These are phyloP conservation scores for Teratosphaeria nubilosa DNA, from an alignment of 2,329 filamentous ascomycete genomes.

Conservation along the genomic window DNA sequence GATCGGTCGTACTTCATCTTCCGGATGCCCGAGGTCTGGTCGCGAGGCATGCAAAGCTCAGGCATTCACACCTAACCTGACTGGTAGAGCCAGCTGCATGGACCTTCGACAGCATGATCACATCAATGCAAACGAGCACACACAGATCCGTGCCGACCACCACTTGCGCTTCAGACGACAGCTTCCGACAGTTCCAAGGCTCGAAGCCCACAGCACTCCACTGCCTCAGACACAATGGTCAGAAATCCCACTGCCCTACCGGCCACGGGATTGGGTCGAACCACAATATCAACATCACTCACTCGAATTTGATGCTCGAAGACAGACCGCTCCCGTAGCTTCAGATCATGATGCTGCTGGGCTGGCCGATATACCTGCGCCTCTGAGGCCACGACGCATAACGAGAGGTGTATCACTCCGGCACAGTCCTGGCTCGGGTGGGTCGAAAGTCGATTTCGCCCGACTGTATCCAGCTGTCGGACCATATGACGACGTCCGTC, in stretches of 20 bases:
- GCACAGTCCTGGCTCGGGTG: constrained; percentile 2
- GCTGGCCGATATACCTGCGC: neutral
- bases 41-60: neutral
- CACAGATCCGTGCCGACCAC: neutral
- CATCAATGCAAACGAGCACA: neutral
- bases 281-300: neutral
- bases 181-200: neutral
- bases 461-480: constrained; percentile 17
- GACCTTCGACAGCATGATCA: neutral
- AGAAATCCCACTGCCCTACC: constrained; percentile 10
- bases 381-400: neutral
- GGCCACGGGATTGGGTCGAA: constrained; percentile 11
- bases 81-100: neutral
- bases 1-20: neutral
- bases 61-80: neutral
- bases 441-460: constrained; percentile 4
- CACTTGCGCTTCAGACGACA: neutral
- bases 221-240: constrained; percentile 15
- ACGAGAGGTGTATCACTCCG: constrained; percentile 4
- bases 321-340: neutral
- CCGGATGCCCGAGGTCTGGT: neutral
- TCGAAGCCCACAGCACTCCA: constrained; percentile 4
- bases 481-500: constrained; percentile 10
- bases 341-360: neutral
- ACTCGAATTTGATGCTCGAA: neutral